Evolutionary conservation across 306 rosid species (phyloP), one percentile per base, ranked within the genome.

Genomic region (Cucumis cinereus): DNA sequence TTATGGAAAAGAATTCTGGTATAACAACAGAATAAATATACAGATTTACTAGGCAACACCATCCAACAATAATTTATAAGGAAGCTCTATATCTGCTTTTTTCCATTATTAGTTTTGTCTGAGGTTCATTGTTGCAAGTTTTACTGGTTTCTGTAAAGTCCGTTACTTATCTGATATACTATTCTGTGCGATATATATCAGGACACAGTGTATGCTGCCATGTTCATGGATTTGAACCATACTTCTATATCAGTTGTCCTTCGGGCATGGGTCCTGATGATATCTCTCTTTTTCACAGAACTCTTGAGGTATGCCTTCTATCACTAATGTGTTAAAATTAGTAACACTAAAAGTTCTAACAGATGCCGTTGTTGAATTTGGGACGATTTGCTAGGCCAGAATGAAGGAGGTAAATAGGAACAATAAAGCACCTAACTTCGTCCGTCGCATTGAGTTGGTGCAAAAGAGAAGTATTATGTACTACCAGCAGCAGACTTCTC

Each of bases 171-270:
- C 17, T 70, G 26, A 22, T 59, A 17, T 49, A 38, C 40, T 17
- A 10, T 45, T 45, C 7, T 19, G 66, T 8, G 24, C 7, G 54
- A 68, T 69, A 43, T 83, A 70, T 83, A 23, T 69, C 81, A 94
- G 99, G 99, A 70, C 93, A 89, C 68, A 92, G 99, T 78, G 92
- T 94, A 57, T 94, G 99, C 82, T 90, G 96, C 88, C 86, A 90
- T 23, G 96, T 92, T 82, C 97, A 94, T 64, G 99, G 99, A 35
- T 94, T 94, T 71, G 97, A 94, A 81, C 99, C 99, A 33, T 94
- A 94, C 80, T 94, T 94, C 82, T 94, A 90, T 83, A 89, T 90
- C 72, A 83, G 80, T 83, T 92, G 96, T 81, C 96, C 95, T 63
- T 85, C 92, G 7, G 97, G 96, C 67, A 90, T 94, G 99, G 85